These are phyloP conservation scores for Pueraria montana DNA, from an alignment of 306 rosid genomes.

Conservation along the genomic window DNA sequence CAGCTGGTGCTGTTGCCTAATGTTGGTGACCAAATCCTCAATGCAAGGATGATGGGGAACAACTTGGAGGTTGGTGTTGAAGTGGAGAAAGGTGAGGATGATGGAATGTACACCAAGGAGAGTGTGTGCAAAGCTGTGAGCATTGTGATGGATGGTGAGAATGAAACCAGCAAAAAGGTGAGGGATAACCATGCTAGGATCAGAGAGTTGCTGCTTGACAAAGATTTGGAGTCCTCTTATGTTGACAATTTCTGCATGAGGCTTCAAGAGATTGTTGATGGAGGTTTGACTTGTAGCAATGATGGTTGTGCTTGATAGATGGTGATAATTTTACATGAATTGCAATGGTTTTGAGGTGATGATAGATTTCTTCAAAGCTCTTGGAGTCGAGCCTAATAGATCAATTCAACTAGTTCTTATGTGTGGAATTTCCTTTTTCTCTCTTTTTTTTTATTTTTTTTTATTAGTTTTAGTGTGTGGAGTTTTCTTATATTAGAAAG, in stretches of 20 bases:
- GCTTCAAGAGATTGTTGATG: slow-evolving; percentile 50
- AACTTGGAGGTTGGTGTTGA: slow-evolving; percentile 56
- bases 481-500: neutral
- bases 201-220: slow-evolving; percentile 43
- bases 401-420: slow-evolving; percentile 2
- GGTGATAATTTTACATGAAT: neutral
- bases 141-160: slow-evolving; percentile 49
- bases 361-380: neutral
- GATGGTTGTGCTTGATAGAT: neutral
- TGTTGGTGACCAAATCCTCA: slow-evolving; percentile 43
- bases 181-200: slow-evolving; percentile 41
- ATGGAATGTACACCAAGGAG: slow-evolving; percentile 45
- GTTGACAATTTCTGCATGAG: slow-evolving; percentile 42
- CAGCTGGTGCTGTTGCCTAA: slow-evolving; percentile 50
- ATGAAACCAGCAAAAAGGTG: slow-evolving; percentile 42
- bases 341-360: neutral
- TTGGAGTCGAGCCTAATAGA: neutral
- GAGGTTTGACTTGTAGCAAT: neutral
- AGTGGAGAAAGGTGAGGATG: slow-evolving; percentile 52
- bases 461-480: neutral
- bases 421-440: neutral
- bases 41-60: slow-evolving; percentile 52
- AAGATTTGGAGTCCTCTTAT: slow-evolving; percentile 46
- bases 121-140: slow-evolving; percentile 49
- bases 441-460: neutral